Evolutionary conservation across 176 grass and related monocot species (phyloP).

Genomic region (Tillandsia leiboldiana): DNA sequence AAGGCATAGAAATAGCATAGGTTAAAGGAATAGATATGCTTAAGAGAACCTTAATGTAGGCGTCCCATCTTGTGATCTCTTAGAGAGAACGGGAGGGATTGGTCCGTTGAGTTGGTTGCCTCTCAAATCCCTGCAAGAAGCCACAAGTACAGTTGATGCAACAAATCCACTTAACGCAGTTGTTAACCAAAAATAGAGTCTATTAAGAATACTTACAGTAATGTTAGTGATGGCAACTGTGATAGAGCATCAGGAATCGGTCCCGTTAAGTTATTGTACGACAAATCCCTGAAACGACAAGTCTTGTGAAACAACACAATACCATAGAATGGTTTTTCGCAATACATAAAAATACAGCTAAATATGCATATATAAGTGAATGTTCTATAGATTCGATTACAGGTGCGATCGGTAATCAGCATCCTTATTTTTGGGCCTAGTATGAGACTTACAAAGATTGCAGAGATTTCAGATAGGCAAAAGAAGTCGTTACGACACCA

Average conservation of each 20-base stretch:
- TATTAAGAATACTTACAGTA: conserved; percentile 3
- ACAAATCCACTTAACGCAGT: background rate
- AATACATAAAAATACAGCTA: too few relatives aligned
- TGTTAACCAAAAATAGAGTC: background rate
- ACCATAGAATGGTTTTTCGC: too few relatives aligned
- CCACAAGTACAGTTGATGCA: background rate
- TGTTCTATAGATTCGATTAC: too few relatives aligned
- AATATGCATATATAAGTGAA: too few relatives aligned
- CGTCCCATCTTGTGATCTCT: background rate
- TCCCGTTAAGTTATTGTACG: conserved; percentile 15
- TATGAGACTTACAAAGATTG: conserved; percentile 9
- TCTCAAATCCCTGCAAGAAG: conserved; percentile 3
- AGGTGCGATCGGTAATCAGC: background rate
- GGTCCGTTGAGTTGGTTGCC: conserved; percentile 2
- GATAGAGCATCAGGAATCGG: conserved; percentile 5
- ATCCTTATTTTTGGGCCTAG: too few relatives aligned
- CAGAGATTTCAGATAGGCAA: background rate
- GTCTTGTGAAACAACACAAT: background rate
- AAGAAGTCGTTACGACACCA: background rate
- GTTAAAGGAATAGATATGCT: background rate
- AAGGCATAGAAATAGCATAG: background rate
- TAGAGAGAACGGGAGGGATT: background rate
- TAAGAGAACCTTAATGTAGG: conserved; percentile 1
- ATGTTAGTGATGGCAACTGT: background rate
- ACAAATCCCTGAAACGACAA: conserved; percentile 15